Percentiles rank a stretch among this genome's conserved stretches.
Evolutionary conservation across 2,329 filamentous ascomycete species (phyloP).

Genomic region (Aureobasidium sp.): DNA sequence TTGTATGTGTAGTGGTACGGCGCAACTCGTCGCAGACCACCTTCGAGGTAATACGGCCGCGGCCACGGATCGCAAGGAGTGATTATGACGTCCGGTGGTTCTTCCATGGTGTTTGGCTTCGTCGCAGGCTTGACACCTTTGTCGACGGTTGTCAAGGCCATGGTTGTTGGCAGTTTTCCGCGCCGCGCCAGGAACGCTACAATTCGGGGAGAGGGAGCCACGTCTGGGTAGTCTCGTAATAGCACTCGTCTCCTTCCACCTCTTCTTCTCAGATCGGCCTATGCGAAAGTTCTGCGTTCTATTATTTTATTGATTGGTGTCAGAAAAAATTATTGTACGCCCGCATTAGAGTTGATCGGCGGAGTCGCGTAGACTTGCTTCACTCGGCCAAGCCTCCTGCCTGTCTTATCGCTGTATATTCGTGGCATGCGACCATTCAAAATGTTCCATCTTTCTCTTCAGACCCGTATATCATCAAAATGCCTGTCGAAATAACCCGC

Average conservation of each 20-base stretch:
- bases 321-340: not conserved
- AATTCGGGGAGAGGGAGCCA: slow-evolving; percentile 48
- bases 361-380: not conserved
- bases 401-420: not conserved
- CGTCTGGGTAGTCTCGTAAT: not conserved
- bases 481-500: slow-evolving; percentile 48
- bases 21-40: slow-evolving; percentile 71
- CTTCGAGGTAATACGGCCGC: slow-evolving; percentile 74
- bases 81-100: slow-evolving; percentile 43
- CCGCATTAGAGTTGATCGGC: not conserved
- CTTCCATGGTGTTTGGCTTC: slow-evolving; percentile 29
- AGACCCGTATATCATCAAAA: slow-evolving; percentile 16
- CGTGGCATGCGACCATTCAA: not conserved
- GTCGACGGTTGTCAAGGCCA: slow-evolving; percentile 38
- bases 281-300: too few relatives aligned
- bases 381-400: not conserved
- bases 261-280: not conserved
- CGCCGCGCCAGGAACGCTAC: slow-evolving; percentile 46
- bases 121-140: slow-evolving; percentile 15
- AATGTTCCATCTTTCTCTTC: not conserved
- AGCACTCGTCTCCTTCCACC: not conserved
- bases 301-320: not conserved
- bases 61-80: slow-evolving; percentile 55
- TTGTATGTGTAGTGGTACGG: slow-evolving; percentile 95
- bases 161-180: slow-evolving; percentile 35